Evolutionary conservation across 1,139 yeast genomes (phyloP), one percentile per base, ranked within the genome.

Genomic region (Saccharomyces hybrid): DNA sequence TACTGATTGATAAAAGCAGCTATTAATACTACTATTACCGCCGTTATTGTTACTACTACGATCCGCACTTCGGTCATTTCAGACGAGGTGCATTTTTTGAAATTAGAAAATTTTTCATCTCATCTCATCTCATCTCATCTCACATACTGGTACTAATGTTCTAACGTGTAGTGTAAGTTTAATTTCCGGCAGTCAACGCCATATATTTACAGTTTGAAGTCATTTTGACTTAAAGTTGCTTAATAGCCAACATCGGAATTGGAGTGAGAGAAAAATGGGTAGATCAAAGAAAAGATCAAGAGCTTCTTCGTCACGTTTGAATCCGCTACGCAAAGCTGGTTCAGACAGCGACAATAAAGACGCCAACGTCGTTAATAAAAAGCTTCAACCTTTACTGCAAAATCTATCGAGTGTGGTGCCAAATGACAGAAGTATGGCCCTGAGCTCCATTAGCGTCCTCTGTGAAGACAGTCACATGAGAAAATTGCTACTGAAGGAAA

Each of bases 351-450:
- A 55, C 59, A 69, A 55, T 53, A 78, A 78, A 56, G 86, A 80
- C 60, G 83, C 78, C 50, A 67, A 66, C 28, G 69, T 82, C 23
- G 77, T 83, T 50, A 74, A 76, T 50, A 78, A 78, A 56, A 86
- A 84, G 64, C 79, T 89, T 57, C 67, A 80, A 44, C 95, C 96
- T 0, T 73, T 90, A 60, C 74, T 90, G 44, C 77, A 79, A 54
- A 83, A 86, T 64, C 74, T 91, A 56, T 74, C 78, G 55, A 80
- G 90, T 7, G 71, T 82, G 1, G 76, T 81, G 11, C 80, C 88
- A 2, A 84, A 86, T 66, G 97, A 90, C 57, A 78, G 88, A 59
- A 77, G 88, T 1, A 82, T 86, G 81, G 95, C 96, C 1, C 72
- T 89, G 38, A 81, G 86, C 5, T 86, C 95, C 3, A 83, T 89